Evolutionary conservation across 495 filamentous ascomycete genomes (phyloP).

Genomic region (Lasiosphaeria hispida): DNA sequence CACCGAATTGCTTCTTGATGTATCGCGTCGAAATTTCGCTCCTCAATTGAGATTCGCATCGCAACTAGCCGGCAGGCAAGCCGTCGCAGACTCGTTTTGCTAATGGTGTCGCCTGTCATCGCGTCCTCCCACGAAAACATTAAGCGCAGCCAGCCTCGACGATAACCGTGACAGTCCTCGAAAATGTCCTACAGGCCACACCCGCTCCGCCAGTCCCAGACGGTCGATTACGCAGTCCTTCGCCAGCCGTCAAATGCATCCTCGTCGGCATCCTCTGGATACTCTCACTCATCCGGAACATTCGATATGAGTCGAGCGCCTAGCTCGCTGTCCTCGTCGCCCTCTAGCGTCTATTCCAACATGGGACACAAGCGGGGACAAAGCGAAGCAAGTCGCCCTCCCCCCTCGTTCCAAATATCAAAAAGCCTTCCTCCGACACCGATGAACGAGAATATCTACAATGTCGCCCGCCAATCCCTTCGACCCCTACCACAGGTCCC

Average conservation of each 20-base stretch:
- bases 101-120: background rate
- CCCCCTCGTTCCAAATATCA: conserved; percentile 35
- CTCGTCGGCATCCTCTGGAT: conserved; percentile 69
- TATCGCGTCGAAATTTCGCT: background rate
- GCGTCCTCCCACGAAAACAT: conserved; percentile 3
- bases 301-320: conserved; percentile 70
- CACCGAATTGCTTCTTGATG: background rate
- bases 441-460: conserved; percentile 58
- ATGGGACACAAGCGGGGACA: conserved; percentile 71
- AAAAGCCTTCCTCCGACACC: conserved; percentile 44
- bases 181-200: conserved; percentile 53
- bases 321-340: conserved; percentile 67
- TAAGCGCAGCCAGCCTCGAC: conserved; percentile 12
- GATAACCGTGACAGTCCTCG: conserved; percentile 24
- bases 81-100: background rate
- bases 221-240: conserved; percentile 58
- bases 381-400: conserved; percentile 61
- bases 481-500: conserved; percentile 73
- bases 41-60: background rate
- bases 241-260: conserved; percentile 79
- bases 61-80: background rate
- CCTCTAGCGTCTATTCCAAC: conserved; percentile 59
- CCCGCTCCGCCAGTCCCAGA: conserved; percentile 63
- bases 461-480: conserved; percentile 70
- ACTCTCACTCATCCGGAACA: conserved; percentile 64